phyloP scores from a whole-genome alignment of 2,329 filamentous ascomycete genomes.

The Scedosporium apiospermum region DNA sequence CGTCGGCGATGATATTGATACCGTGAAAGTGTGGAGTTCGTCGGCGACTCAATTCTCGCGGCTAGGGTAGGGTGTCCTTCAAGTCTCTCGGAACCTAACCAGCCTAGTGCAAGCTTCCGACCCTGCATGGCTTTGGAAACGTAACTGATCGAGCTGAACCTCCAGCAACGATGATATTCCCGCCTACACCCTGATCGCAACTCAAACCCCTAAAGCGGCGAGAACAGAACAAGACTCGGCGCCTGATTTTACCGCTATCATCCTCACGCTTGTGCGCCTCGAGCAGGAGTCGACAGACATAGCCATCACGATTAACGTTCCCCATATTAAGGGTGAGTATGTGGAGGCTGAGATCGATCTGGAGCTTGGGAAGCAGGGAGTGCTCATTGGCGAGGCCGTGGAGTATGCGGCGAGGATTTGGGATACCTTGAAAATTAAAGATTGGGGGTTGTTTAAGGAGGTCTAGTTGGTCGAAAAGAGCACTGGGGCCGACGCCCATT shows the following conservation, averaged over 20 bases:
- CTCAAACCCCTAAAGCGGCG: constrained; percentile 34
- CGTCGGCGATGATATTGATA: constrained; percentile 53
- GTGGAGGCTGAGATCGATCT: constrained; percentile 62
- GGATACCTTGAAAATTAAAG: constrained; percentile 65
- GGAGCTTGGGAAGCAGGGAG: constrained; percentile 54
- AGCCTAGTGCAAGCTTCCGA: neutral
- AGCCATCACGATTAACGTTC: constrained; percentile 79
- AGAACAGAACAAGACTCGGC: constrained; percentile 8
- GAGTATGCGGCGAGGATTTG: constrained; percentile 61
- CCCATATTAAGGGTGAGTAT: constrained; percentile 68
- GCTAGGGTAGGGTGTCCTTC: constrained; percentile 34
- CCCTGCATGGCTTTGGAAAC: neutral
- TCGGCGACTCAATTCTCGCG: constrained; percentile 49
- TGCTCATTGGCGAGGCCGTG: constrained; percentile 57
- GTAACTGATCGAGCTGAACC: neutral
- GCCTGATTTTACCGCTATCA: constrained; percentile 57
- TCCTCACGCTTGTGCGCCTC: constrained; percentile 69
- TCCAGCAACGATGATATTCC: constrained; percentile 38
- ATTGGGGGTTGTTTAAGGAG: constrained; percentile 64
- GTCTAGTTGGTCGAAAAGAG: constrained; percentile 3
- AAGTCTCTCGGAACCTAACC: neutral
- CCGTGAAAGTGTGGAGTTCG: constrained; percentile 57
- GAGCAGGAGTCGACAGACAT: constrained; percentile 70
- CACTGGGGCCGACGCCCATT: neutral
- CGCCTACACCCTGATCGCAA: constrained; percentile 61